Evolutionary conservation across 306 rosid genomes (phyloP), one percentile per base, ranked within the genome.

Genomic region (Carpinus fangiana): DNA sequence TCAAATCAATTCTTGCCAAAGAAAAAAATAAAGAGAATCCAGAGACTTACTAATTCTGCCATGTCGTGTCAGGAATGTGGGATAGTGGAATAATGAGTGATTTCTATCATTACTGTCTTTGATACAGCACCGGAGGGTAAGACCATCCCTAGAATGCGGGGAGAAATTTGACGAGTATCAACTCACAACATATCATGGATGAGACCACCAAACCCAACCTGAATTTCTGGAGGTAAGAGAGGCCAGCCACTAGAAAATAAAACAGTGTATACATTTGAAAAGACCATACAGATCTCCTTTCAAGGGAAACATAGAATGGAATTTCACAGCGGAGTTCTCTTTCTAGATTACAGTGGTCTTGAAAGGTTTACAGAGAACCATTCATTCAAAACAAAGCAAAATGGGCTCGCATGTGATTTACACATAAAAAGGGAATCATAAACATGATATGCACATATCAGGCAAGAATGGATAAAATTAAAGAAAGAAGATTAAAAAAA

Each of bases 361-460:
- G 72, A 67, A 70, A 84, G 79, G 73, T 78, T 55, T 83, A 84
- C 84, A 84, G 38, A 78, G 79, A 87, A 73, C 79, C 65, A 67
- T 77, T 78, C 86, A 80, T 76, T 76, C 86, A 61, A 77, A 76
- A 73, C 79, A 88, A 82, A 72, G 85, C 66, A 67, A 67, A 81
- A 84, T 80, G 86, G 79, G 61, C 80, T 74, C 82, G 73, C 78
- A 34, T 47, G 82, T 81, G 93, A 87, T 88, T 86, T 90, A 81
- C 88, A 87, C 76, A 67, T 10, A 67, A 66, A 66, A 67, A 10
- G 28, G 83, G 76, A 84, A 87, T 78, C 88, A 85, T 90, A 86
- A 81, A 83, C 89, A 80, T 74, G 79, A 85, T 88, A 84, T 89
- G 83, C 85, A 89, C 93, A 91, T 53, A 86, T 83, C 80, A 41